Evolutionary conservation across 2,329 filamentous ascomycete species (phyloP), one percentile per base, ranked within the genome.

Genomic region (Trichophaea hybrida): DNA sequence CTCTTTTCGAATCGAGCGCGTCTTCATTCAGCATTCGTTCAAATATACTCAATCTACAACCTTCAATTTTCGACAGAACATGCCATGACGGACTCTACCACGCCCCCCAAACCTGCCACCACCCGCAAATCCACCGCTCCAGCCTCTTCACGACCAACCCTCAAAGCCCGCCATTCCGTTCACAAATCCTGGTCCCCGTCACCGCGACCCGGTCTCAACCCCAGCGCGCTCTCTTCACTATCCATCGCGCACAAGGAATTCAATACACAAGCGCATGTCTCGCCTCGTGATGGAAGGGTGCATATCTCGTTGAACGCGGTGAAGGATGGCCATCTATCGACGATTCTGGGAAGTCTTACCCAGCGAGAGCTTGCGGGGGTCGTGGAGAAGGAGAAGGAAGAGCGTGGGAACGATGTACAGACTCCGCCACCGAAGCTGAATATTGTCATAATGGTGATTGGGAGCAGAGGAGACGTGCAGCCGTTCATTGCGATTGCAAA

Each of bases 361-460:
- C 46, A 53, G 6, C 15, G 48, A n/a, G 51, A 54, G 24, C 34
- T 32, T 1, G 34, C 57, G 15, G 57, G 46, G 4, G 54, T 31
- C 4, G 43, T n/a, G 10, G 32, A 50, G 24, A 17, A 7, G 8
- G 6, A 57, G 12, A 37, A 55, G 2, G 53, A 58, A 2, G 37
- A 49, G 51, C 34, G n/a, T 4, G 15, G 31, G n/a, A 31, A 24
- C n/a, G 59, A 58, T 17, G 56, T 37, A 7, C 17, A 46, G 10
- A 37, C 33, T 7, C 49, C 60, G 7, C 62, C 59, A 6, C 65
- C 65, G 35, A 65, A 46, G 52, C 74, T 93, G 51, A 90, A 89
- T 70, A 85, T 93, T 57, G 85, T 89, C 33, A 83, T 91, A 67
- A 88, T 89, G 79, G 84, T 91, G 5, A 88, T 91, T 66, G 87